A percentile compares a stretch with the other conserved stretches of the same genome.
Evolutionary conservation across 441 rosid genomes (phyloP).

Genomic region (Populus hybrid): DNA sequence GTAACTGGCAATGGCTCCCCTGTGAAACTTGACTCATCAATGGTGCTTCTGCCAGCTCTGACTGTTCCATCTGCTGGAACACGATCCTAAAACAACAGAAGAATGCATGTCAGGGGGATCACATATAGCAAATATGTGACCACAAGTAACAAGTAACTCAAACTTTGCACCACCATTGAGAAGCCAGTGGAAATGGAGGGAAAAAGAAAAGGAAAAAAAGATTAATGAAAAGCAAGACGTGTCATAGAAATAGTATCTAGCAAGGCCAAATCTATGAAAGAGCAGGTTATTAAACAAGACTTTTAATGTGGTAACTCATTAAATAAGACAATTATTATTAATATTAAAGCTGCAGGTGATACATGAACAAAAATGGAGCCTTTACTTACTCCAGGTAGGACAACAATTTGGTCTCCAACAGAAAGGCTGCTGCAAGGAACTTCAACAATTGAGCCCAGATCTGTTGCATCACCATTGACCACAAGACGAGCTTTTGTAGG

Average conservation of each 20-base stretch:
- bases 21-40: conserved; percentile 95
- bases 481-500: too few relatives aligned
- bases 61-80: conserved; percentile 94
- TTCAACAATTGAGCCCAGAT: conserved; percentile 56
- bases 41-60: conserved; percentile 88
- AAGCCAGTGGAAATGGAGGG: neutral
- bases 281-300: neutral
- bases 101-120: conserved; percentile 9
- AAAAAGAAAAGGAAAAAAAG: neutral
- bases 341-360: neutral
- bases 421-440: conserved; percentile 81
- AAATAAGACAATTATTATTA: neutral
- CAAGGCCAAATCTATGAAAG: neutral
- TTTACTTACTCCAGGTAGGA: conserved; percentile 86
- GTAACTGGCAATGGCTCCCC: conserved; percentile 98
- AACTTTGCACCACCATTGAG: conserved; percentile 4
- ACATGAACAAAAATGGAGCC: neutral
- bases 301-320: neutral
- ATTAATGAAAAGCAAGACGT: neutral
- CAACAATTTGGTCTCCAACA: conserved; percentile 81
- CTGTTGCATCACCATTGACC: conserved; percentile 49
- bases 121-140: neutral
- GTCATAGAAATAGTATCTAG: neutral
- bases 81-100: conserved; percentile 59
- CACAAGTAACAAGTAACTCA: conserved; percentile 10